Base-by-base conservation (phyloP, 257 asterid genomes). In the Perilla frutescens region DNA sequence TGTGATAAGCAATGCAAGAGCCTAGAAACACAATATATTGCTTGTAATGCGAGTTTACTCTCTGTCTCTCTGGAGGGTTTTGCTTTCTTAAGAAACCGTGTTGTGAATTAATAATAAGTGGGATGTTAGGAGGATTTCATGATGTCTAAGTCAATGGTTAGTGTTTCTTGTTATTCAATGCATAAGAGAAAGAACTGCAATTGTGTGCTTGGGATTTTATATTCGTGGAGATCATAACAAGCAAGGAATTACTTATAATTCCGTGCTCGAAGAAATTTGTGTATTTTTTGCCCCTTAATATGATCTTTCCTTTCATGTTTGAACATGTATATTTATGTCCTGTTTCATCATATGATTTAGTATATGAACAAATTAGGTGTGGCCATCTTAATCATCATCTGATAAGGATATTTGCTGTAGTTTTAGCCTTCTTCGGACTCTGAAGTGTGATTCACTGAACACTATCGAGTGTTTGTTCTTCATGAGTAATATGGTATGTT, bases 401-500 rank as follows among this genome's bases (percentile, higher is more conserved):
- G 50, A 57, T 54, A 41, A 36, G 60, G 71, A 73, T 36, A 49
- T 63, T 66, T 36, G 51, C 59, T 15, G 75, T 80, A 59, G 77
- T 32, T 47, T 39, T 65, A 40, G 48, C 50, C 47, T 69, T 45
- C 20, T 44, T 59, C 36, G 53, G 68, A 70, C 47, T 50, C 70
- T 34, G 62, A 59, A 45, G 55, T 48, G 64, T 34, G 34, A 43
- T 76, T 75, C 66, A 29, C 71, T 44, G 69, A 73, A 34, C 58
- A 73, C 20, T 34, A 48, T 6, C 45, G 34, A 20, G 26, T 20
- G 26, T 20, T 50, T 67, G 50, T 54, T 40, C 76, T 11, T 41
- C 73, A 68, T 76, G 81, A 67, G 82, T 72, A 81, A 73, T 70
- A 76, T 84, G 84, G 86, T 81, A 66, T 55, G 87, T 72, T 54